Percentiles rank a stretch among this genome's conserved stretches.
Conservation (phyloP, 2,329 filamentous ascomycete genomes). For the Aspergillus chevalieri region DNA sequence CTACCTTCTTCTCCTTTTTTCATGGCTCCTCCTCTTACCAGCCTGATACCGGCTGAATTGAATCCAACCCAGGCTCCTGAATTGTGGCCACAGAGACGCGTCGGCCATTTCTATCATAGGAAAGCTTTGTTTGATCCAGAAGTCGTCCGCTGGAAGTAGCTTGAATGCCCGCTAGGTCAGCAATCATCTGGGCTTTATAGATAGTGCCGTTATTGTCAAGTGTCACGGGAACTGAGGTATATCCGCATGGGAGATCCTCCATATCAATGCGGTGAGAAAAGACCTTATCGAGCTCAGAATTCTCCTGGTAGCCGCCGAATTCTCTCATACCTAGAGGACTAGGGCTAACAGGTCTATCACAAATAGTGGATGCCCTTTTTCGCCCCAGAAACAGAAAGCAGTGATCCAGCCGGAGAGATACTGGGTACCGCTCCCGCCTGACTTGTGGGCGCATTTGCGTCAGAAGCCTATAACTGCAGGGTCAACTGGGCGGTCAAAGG, state of each 20-base stretch:
- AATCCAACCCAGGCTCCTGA: background rate
- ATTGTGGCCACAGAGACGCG: no score
- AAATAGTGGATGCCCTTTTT: constrained; percentile 23
- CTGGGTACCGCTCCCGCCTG: constrained; percentile 25
- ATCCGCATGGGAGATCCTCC: constrained; percentile 19
- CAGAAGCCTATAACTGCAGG: constrained; percentile 1
- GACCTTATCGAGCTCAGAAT: constrained; percentile 8
- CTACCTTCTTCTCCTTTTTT: no score
- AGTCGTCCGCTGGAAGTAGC: background rate
- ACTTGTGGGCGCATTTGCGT: constrained; percentile 13
- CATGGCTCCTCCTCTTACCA: background rate
- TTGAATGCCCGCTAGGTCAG: background rate
- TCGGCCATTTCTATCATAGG: no score
- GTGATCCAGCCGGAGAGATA: constrained; percentile 45
- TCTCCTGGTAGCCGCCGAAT: no score
- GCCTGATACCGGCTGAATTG: background rate
- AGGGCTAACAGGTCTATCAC: background rate
- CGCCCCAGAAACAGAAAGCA: constrained; percentile 42
- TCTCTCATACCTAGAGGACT: no score
- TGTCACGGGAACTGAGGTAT: constrained; percentile 25
- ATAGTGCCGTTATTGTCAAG: constrained; percentile 27
- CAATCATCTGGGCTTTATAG: constrained; percentile 1
- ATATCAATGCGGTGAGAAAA: constrained; percentile 18
- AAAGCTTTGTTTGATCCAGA: background rate
- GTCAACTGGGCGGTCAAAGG: constrained; percentile 1